Percentiles rank a stretch among this genome's conserved stretches.
Evolutionary conservation across 768 basidiomycete genomes (phyloP).

Genomic region (Tulasnella sp.): DNA sequence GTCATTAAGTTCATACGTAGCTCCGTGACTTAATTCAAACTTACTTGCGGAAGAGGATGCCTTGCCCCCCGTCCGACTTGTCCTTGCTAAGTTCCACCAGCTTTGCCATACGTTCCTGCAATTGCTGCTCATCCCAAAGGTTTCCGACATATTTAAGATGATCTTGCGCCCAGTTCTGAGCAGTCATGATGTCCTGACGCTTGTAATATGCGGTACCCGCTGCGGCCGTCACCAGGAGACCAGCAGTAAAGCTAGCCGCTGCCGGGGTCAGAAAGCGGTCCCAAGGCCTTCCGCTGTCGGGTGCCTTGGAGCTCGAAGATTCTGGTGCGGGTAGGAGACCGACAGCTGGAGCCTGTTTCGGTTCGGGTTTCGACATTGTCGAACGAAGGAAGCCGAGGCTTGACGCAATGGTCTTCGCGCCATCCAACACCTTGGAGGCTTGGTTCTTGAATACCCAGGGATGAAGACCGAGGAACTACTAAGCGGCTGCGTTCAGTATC

Average conservation of each 20-base stretch:
- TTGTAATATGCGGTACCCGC: conserved; percentile 81
- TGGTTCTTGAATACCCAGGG: conserved; percentile 81
- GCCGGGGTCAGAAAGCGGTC: conserved; percentile 26
- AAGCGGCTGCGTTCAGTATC: neutral
- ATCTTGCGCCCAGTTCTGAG: conserved; percentile 73
- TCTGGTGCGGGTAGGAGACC: neutral
- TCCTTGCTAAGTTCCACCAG: conserved; percentile 58
- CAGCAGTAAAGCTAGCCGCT: conserved; percentile 53
- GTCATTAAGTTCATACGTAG: conserved; percentile 18
- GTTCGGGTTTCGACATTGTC: neutral
- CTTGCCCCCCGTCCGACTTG: conserved; percentile 36
- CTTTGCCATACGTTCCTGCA: conserved; percentile 58
- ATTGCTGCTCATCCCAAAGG: conserved; percentile 70
- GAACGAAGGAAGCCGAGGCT: conserved; percentile 48
- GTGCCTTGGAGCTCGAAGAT: neutral
- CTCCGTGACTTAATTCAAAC: neutral
- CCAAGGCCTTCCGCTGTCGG: conserved; percentile 6
- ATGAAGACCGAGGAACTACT: conserved; percentile 83
- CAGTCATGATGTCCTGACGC: conserved; percentile 64
- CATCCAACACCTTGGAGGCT: conserved; percentile 64
- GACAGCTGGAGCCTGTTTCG: neutral
- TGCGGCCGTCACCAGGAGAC: conserved; percentile 74
- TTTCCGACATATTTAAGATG: conserved; percentile 87
- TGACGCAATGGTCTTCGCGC: conserved; percentile 60
- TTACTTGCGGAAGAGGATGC: conserved; percentile 67